Evolutionary conservation across 2,329 filamentous ascomycete species (phyloP).

Genomic region (Malbranchea cinnamomea): DNA sequence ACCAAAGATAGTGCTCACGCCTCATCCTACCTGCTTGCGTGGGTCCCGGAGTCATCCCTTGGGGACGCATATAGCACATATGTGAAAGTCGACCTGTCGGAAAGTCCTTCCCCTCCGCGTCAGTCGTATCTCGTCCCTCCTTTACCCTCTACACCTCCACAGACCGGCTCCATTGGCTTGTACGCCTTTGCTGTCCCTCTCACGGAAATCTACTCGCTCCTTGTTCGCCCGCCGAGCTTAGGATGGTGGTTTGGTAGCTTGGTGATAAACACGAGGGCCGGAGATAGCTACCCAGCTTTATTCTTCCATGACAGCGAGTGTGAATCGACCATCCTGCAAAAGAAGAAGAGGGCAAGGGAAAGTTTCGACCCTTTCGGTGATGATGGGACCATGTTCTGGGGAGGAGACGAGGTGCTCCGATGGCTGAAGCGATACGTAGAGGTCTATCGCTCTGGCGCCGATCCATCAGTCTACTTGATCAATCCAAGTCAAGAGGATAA

Average conservation of each 20-base stretch:
- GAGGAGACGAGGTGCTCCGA: conserved; percentile 81
- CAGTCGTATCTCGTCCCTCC: conserved; percentile 86
- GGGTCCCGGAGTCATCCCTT: conserved; percentile 79
- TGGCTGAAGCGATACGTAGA: conserved; percentile 78
- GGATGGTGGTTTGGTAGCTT: conserved; percentile 98
- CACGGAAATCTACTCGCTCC: conserved; percentile 75
- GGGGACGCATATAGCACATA: conserved; percentile 80
- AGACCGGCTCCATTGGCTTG: conserved; percentile 54
- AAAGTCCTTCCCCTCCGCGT: conserved; percentile 63
- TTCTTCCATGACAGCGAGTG: conserved; percentile 98
- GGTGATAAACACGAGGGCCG: conserved; percentile 78
- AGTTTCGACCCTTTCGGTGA: conserved; percentile 84
- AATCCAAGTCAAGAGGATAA: conserved; percentile 78
- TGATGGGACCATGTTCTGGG: conserved; percentile 77
- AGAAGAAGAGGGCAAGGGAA: conserved; percentile 70
- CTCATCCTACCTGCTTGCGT: conserved; percentile 72
- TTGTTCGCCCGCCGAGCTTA: conserved; percentile 78
- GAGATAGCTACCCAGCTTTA: conserved; percentile 84
- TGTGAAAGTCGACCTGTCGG: conserved; percentile 88
- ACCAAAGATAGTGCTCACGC: conserved; percentile 33
- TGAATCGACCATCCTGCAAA: conserved; percentile 84
- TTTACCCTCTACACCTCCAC: conserved; percentile 69
- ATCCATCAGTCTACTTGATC: conserved; percentile 81
- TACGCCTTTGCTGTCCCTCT: conserved; percentile 89
- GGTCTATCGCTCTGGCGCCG: conserved; percentile 70